phyloP scores from a whole-genome alignment of 2,329 filamentous ascomycete genomes.

The Aspergillus oerlinghausenensis region DNA sequence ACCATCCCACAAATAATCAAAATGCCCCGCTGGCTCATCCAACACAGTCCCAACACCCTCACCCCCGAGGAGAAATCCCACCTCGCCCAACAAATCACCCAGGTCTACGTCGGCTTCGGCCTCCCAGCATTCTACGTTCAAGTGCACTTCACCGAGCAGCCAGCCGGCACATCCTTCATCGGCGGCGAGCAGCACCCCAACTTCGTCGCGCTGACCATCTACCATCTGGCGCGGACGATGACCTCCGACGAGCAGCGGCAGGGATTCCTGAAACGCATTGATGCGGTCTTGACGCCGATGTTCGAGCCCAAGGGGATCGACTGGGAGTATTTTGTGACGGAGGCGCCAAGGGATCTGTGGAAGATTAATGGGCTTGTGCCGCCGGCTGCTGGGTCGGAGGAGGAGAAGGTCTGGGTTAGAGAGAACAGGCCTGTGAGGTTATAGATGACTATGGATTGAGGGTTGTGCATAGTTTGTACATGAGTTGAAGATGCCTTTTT shows the following conservation, averaged over 20 bases:
- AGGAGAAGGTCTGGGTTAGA: conserved; percentile 11
- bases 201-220: background rate
- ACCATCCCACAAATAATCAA: background rate
- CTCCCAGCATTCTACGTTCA: conserved; percentile 1
- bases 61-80: background rate
- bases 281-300: conserved; percentile 13
- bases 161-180: background rate
- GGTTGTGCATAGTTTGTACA: background rate
- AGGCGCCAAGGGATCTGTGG: conserved; percentile 19
- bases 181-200: conserved; percentile 1
- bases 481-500: no score
- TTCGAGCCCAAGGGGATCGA: conserved; percentile 16
- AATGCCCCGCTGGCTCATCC: conserved; percentile 4
- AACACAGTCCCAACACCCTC: conserved; percentile 2
- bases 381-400: conserved; percentile 10
- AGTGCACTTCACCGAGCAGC: background rate
- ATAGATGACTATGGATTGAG: background rate
- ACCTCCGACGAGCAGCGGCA: conserved; percentile 1
- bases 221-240: conserved; percentile 6
- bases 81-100: conserved; percentile 7
- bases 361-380: conserved; percentile 20
- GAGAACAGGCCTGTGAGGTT: conserved; percentile 7
- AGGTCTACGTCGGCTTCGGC: background rate
- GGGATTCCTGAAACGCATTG: conserved; percentile 4
- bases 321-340: conserved; percentile 19